Conservation (phyloP, 2,329 filamentous ascomycete genomes). For the Mollisia scopiformis region DNA sequence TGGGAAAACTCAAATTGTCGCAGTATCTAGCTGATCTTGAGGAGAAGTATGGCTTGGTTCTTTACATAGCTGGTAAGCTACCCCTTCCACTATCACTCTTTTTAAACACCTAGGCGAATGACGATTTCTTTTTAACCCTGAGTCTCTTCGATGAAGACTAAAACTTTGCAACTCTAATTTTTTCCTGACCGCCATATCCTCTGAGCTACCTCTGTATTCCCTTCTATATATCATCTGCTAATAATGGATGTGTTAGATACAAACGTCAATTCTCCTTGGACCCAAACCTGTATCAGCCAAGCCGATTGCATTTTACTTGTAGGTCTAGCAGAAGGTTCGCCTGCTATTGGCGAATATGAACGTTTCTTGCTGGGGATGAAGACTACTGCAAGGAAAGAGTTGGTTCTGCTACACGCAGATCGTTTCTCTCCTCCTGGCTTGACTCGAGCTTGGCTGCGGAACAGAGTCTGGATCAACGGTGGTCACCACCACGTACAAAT, state of each 20-base stretch:
- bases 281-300: slow-evolving; percentile 95
- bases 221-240: slow-evolving; percentile 3
- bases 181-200: slow-evolving; percentile 55
- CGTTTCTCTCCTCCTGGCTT: slow-evolving; percentile 83
- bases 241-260: slow-evolving; percentile 63
- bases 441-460: slow-evolving; percentile 87
- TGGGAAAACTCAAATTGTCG: slow-evolving; percentile 94
- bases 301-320: slow-evolving; percentile 95
- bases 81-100: slow-evolving; percentile 16
- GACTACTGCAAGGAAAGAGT: slow-evolving; percentile 89
- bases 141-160: slow-evolving; percentile 32
- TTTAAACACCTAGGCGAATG: slow-evolving; percentile 45
- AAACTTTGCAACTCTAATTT: slow-evolving; percentile 59
- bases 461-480: slow-evolving; percentile 96
- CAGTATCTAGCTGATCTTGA: slow-evolving; percentile 97
- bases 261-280: slow-evolving; percentile 96
- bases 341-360: slow-evolving; percentile 93
- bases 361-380: slow-evolving; percentile 96
- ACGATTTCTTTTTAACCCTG: slow-evolving; percentile 31
- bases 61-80: slow-evolving; percentile 85
- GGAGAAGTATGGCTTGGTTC: slow-evolving; percentile 92
- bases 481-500: slow-evolving; percentile 98
- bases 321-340: slow-evolving; percentile 85
- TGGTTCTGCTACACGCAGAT: slow-evolving; percentile 88
- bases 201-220: background rate